Percentiles rank a stretch among this genome's conserved stretches.
These are phyloP conservation scores for Austroboletus sp. DNA, from an alignment of 1,284 basidiomycete genomes.

Conservation along the genomic window DNA sequence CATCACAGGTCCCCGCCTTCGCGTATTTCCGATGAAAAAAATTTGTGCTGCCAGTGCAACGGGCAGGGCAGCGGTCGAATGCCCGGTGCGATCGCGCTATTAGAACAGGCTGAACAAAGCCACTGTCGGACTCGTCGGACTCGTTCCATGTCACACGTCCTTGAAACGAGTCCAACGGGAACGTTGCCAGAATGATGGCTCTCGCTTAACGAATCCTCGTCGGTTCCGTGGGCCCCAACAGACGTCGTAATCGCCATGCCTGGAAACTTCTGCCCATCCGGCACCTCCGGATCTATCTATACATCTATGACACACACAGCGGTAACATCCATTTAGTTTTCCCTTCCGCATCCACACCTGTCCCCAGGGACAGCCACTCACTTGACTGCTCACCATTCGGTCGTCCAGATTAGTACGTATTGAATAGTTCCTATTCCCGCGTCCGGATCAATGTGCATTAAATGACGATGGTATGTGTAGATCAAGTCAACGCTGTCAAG, in stretches of 20 bases:
- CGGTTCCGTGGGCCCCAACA: conserved; percentile 22
- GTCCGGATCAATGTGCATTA: conserved; percentile 27
- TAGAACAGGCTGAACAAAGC: too few species aligned
- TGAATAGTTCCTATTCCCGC: conserved; percentile 16
- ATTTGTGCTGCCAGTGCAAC: conserved; percentile 16
- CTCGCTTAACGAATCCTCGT: conserved; percentile 16
- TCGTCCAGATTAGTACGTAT: conserved; percentile 28
- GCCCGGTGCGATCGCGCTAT: neutral
- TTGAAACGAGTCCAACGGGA: neutral
- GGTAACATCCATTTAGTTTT: conserved; percentile 24
- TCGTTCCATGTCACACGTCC: too few species aligned
- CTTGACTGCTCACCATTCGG: neutral
- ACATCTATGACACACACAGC: conserved; percentile 20
- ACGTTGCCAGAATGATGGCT: neutral
- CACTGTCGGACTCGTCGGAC: too few species aligned
- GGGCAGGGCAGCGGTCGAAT: neutral
- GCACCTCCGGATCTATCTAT: conserved; percentile 17
- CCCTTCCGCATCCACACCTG: conserved; percentile 21
- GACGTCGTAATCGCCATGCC: conserved; percentile 21
- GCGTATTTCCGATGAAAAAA: conserved; percentile 36
- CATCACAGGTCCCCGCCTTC: conserved; percentile 35
- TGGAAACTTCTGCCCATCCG: conserved; percentile 12
- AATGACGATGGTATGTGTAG: conserved; percentile 30
- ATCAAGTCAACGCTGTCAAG: conserved; percentile 32
- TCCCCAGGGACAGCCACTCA: conserved; percentile 18